These are phyloP conservation scores for Phytophthora meadii DNA, from an alignment of 352 stramenopile genomes.

Conservation along the genomic window DNA sequence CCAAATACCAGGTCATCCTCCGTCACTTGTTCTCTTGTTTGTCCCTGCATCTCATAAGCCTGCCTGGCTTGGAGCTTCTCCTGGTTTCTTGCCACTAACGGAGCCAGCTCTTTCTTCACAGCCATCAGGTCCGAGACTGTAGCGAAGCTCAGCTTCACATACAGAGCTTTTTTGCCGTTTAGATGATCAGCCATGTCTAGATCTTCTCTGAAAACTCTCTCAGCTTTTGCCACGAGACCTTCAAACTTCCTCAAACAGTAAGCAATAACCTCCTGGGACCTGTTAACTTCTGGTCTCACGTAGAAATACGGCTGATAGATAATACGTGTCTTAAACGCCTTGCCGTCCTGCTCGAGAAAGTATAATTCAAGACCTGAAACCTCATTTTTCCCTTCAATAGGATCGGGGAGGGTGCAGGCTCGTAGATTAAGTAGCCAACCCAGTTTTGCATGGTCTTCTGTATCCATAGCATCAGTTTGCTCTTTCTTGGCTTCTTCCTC, in stretches of 20 bases:
- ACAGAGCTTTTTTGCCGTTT: slow-evolving; percentile 84
- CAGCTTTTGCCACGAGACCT: slow-evolving; percentile 77
- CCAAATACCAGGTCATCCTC: slow-evolving; percentile 56
- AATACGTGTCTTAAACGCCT: slow-evolving; percentile 96
- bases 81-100: slow-evolving; percentile 74
- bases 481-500: slow-evolving; percentile 46
- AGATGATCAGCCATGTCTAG: slow-evolving; percentile 92
- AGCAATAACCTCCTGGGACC: slow-evolving; percentile 74
- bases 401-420: slow-evolving; percentile 61
- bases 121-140: slow-evolving; percentile 77
- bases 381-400: slow-evolving; percentile 74
- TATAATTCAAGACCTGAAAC: slow-evolving; percentile 95
- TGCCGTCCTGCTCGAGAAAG: slow-evolving; percentile 94
- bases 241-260: slow-evolving; percentile 90
- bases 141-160: slow-evolving; percentile 92
- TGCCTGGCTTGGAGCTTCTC: slow-evolving; percentile 61
- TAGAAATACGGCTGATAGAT: slow-evolving; percentile 98
- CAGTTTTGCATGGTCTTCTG: slow-evolving; percentile 41
- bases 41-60: slow-evolving; percentile 74
- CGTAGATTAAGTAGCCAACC: slow-evolving; percentile 83
- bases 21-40: slow-evolving; percentile 40
- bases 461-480: slow-evolving; percentile 3
- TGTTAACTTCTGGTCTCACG: slow-evolving; percentile 71
- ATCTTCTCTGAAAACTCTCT: slow-evolving; percentile 89
- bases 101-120: slow-evolving; percentile 69